phyloP scores from a whole-genome alignment of 2,329 filamentous ascomycete genomes.

The Fusarium armeniacum region DNA sequence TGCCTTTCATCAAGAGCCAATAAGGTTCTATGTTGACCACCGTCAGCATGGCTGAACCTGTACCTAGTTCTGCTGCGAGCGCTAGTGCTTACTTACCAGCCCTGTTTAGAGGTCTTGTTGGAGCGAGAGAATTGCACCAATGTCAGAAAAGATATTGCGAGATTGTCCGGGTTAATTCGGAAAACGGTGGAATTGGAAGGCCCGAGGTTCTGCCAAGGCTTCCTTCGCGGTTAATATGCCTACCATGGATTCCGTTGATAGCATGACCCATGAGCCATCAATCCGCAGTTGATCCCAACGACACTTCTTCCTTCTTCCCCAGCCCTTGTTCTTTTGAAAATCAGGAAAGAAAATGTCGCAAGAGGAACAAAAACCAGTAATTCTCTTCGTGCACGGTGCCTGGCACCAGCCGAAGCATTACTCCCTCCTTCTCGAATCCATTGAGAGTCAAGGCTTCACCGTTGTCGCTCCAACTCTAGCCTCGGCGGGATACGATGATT shows the following conservation, averaged over 20 bases:
- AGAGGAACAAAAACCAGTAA: slow-evolving; percentile 12
- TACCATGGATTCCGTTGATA: neutral
- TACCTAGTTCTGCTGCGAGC: neutral
- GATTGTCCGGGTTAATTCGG: neutral
- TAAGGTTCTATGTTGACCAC: neutral
- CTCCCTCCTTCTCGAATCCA: slow-evolving; percentile 18
- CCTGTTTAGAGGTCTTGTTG: neutral
- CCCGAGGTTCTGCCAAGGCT: neutral
- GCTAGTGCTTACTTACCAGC: neutral
- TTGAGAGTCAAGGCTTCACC: slow-evolving; percentile 18
- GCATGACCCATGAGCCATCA: too few relatives aligned
- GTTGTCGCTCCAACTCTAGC: slow-evolving; percentile 26
- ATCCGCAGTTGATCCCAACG: neutral
- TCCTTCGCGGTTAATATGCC: neutral
- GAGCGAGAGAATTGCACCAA: neutral
- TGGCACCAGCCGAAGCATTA: slow-evolving; percentile 41
- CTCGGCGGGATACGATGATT: slow-evolving; percentile 36
- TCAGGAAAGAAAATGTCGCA: neutral
- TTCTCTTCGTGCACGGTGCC: slow-evolving; percentile 37
- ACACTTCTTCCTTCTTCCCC: fast-evolving
- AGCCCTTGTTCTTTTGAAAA: fast-evolving
- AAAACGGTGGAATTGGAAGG: neutral
- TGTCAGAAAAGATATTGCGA: neutral
- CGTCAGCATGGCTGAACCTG: neutral
- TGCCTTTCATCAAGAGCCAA: neutral